These are phyloP conservation scores for Hericium erinaceus DNA, from an alignment of 768 basidiomycete genomes.

Conservation along the genomic window DNA sequence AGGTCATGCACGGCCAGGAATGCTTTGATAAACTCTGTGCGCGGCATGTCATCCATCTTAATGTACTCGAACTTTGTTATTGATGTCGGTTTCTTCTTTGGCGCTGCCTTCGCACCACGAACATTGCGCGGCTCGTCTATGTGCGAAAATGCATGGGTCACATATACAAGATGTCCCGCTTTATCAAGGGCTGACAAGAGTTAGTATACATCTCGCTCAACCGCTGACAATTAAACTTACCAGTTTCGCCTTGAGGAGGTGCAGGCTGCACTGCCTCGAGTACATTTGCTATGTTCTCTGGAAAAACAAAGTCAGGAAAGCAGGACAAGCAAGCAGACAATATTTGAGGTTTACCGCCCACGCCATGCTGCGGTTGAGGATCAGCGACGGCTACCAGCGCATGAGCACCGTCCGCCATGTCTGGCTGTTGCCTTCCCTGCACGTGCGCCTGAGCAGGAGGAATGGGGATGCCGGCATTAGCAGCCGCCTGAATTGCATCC, in stretches of 20 bases:
- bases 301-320: not conserved
- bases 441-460: not conserved
- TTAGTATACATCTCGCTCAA: not conserved
- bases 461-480: not conserved
- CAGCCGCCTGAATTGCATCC: not conserved
- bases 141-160: not conserved
- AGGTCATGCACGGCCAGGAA: not conserved
- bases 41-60: not conserved
- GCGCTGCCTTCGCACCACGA: not conserved
- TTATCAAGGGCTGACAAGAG: not conserved
- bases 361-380: not conserved
- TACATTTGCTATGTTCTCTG: not conserved
- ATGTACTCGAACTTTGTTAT: constrained; percentile 1
- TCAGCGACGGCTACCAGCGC: not conserved
- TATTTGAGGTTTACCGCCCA: not conserved
- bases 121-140: not conserved
- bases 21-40: not conserved
- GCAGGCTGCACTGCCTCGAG: not conserved
- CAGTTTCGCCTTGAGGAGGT: not conserved
- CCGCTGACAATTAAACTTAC: not conserved
- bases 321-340: not conserved
- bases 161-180: not conserved
- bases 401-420: not conserved
- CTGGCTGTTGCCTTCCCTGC: not conserved
- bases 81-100: not conserved